Base-by-base conservation (phyloP, 2,329 filamentous ascomycete species). In the Gnomoniopsis sp. region DNA sequence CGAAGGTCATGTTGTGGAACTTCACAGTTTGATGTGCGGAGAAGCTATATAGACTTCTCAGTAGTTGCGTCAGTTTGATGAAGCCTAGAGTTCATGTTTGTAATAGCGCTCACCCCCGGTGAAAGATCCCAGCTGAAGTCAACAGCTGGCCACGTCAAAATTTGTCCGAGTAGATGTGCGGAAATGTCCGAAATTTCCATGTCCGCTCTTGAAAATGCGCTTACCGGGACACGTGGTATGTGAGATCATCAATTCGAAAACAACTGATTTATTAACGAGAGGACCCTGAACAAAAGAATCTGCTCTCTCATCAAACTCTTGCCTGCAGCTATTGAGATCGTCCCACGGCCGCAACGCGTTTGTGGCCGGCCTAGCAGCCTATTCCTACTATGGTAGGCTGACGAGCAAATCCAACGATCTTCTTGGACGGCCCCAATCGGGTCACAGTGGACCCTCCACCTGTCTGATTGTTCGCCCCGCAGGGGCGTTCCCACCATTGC, bases 31-130 rank as follows among this genome's bases (percentile, higher is more conserved):
- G 38, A n/a, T 15, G 38, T 41, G n/a, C n/a, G 14, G n/a, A 46
- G 15, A 19, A 46, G 43, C n/a, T 46, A 6, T 11, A 46, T 19
- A 48, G 23, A 41, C 38, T 17, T 22, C n/a, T 49, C 34, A 55
- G 44, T 33, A 43, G 33, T 46, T 38, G 44, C 30, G 23, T 17
- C 26, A 34, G 33, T 49, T 49, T 55, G 53, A 55, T 55, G 53
- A 49, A 55, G 26, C 15, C n/a, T 10, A 46, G 50, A 2, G 10
- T 26, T 17, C n/a, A 21, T 12, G 30, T 23, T 41, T 48, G 53
- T 49, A 41, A 55, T 55, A 46, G 53, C 53, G 36, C 26, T 26
- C 52, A 34, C 52, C 33, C 17, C 30, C 21, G 21, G 44, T 43
- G 53, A 38, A 49, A 34, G n/a, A 33, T 49, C 44, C 41, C 19